A percentile compares a stretch with the other conserved stretches of the same genome.
These are phyloP conservation scores for Sphaerulina vaccinii DNA, from an alignment of 2,329 filamentous ascomycete genomes.

Conservation along the genomic window DNA sequence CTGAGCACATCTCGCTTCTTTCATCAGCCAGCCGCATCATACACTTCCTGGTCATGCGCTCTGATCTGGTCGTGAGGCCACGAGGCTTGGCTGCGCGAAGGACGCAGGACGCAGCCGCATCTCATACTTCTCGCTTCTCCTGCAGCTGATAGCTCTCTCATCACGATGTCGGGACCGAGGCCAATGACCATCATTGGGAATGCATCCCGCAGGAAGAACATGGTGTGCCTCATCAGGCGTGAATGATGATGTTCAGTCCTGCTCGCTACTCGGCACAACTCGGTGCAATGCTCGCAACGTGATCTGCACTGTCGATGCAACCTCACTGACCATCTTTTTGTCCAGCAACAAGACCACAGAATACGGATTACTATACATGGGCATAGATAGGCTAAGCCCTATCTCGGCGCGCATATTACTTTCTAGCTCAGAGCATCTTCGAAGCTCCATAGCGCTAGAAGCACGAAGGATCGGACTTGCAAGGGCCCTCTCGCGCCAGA, in stretches of 20 bases:
- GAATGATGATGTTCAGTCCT: neutral
- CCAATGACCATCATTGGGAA: neutral
- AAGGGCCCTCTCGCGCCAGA: neutral
- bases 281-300: neutral
- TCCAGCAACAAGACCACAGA: neutral
- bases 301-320: neutral
- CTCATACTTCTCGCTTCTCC: neutral
- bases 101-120: conserved; percentile 8
- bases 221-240: neutral
- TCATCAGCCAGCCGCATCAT: neutral
- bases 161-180: conserved; percentile 7
- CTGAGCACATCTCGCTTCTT: neutral
- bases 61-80: neutral
- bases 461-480: conserved; percentile 3
- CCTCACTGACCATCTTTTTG: neutral
- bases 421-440: conserved; percentile 12
- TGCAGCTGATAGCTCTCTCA: neutral
- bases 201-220: neutral
- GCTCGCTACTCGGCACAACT: neutral
- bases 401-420: conserved; percentile 2
- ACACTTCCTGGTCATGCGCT: conserved; percentile 2
- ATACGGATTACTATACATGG: conserved; percentile 12
- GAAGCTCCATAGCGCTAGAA: conserved; percentile 5
- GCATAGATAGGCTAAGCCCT: conserved; percentile 13
- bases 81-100: conserved; percentile 3